Conservation (phyloP, 192 early-diverging fungal species). For the Coemansia sp. region DNA sequence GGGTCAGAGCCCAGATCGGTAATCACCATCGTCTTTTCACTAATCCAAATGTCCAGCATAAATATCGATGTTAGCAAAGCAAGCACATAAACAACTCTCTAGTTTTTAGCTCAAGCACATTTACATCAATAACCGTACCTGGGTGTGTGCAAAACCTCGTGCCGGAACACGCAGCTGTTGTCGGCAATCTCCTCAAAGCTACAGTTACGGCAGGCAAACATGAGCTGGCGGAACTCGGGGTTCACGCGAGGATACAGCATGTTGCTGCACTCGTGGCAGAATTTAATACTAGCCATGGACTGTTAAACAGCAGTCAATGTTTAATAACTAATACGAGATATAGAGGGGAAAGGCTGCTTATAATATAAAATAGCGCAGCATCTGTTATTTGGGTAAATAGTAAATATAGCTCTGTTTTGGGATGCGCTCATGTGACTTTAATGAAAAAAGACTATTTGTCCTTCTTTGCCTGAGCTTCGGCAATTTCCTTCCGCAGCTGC, state of each 20-base stretch:
- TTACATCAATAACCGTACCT: constrained; percentile 29
- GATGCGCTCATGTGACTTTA: constrained; percentile 2
- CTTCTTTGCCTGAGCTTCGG: background rate
- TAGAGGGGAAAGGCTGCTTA: background rate
- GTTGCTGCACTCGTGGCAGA: constrained; percentile 66
- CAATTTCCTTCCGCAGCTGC: constrained; percentile 10
- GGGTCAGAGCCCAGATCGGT: constrained; percentile 75
- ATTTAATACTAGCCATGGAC: constrained; percentile 46
- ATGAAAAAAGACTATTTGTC: background rate
- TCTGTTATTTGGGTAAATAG: background rate
- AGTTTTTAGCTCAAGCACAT: background rate
- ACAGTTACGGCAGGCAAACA: constrained; percentile 80
- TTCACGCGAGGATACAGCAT: constrained; percentile 81
- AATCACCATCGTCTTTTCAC: constrained; percentile 72
- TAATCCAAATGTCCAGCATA: constrained; percentile 5
- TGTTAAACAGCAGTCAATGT: background rate
- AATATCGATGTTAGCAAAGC: constrained; percentile 24
- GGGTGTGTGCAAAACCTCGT: constrained; percentile 65
- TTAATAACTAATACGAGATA: background rate
- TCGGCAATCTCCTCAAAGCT: constrained; percentile 69
- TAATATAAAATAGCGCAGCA: background rate
- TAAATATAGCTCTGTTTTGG: constrained; percentile 7
- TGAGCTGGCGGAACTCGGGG: constrained; percentile 51
- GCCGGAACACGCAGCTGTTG: constrained; percentile 71
- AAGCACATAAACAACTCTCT: background rate